Evolutionary conservation across 352 stramenopile genomes (phyloP), one percentile per base, ranked within the genome.

Genomic region (Phytopythium delawarense): DNA sequence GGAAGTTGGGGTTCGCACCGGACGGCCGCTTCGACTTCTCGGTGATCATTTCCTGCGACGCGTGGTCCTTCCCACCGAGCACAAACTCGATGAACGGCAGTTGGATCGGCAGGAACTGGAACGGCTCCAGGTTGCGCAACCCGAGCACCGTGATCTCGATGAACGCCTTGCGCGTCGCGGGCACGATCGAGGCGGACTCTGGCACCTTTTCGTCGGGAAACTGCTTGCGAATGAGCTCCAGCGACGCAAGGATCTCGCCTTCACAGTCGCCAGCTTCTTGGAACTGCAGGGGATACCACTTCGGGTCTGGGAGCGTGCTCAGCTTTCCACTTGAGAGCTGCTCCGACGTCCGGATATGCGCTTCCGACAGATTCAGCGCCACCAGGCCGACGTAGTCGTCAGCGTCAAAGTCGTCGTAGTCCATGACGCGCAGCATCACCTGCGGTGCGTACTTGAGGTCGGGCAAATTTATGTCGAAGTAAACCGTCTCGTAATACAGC

Each of bases 81-180:
- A 97, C 79, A 48, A 98, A 97, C 57, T 96, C 85, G 9, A 97
- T 56, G 65, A 87, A 96, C 4, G 91, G 87, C 35, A 96, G 53
- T 60, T 97, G 85, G 55, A 97, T 92, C 0, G 86, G 84, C 53
- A 97, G 66, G 65, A 96, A 96, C 53, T 96, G 79, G 68, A 90
- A 97, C 30, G 91, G 88, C 52, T 89, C 74, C 81, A 98, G 84
- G 71, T 91, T 86, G 28, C 90, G 86, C 51, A 97, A 64, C 30
- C 88, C 87, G 18, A 96, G 62, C 2, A 95, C 79, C 0, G 90
- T 93, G 50, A 97, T 84, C 61, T 97, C 88, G 15, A 96, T 42
- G 50, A 79, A 94, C 15, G 86, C 87, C 51, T 88, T 89, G 11
- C 81, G 79, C 25, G 78, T 89, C 53, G 76, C 68, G 1, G 86